Conservation (phyloP, 441 rosid genomes). For the California macrophylla region DNA sequence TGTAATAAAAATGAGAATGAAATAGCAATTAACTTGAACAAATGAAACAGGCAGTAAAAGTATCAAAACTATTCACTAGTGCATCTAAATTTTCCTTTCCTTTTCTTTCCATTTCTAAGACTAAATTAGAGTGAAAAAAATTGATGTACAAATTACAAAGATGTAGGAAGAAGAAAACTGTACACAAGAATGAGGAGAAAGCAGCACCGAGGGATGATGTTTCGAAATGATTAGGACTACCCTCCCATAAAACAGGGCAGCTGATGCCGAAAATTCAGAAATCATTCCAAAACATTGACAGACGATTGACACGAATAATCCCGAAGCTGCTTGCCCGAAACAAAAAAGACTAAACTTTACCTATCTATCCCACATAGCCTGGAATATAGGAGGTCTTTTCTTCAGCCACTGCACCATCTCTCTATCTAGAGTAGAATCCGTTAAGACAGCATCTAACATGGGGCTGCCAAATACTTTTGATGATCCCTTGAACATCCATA, state of each 20-base stretch:
- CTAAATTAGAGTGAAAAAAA: conserved; percentile 11
- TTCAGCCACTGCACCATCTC: conserved; percentile 85
- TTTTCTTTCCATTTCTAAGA: conserved; percentile 18
- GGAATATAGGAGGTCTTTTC: conserved; percentile 58
- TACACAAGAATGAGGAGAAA: conserved; percentile 61
- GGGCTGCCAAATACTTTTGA: conserved; percentile 77
- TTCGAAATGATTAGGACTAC: conserved; percentile 38
- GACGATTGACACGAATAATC: conserved; percentile 9
- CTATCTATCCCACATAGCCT: conserved; percentile 65
- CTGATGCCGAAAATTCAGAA: conserved; percentile 29
- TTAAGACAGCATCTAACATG: conserved; percentile 68
- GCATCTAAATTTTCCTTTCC: conserved; percentile 9
- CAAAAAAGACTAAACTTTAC: conserved; percentile 15
- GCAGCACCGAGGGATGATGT: conserved; percentile 18
- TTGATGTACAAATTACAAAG: conserved; percentile 37
- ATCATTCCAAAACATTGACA: conserved; percentile 37
- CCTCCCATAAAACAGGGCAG: conserved; percentile 37
- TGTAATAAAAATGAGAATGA: too few relatives aligned
- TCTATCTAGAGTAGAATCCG: conserved; percentile 45
- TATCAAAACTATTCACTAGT: background rate
- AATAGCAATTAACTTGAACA: too few relatives aligned
- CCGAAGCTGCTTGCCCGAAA: conserved; percentile 19
- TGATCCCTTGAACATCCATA: conserved; percentile 64
- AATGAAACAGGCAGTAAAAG: too few relatives aligned
- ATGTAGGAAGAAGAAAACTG: conserved; percentile 32